A percentile compares a stretch with the other conserved stretches of the same genome.
Evolutionary conservation across 2,329 filamentous ascomycete species (phyloP).

Genomic region (Biscogniauxia marginata): DNA sequence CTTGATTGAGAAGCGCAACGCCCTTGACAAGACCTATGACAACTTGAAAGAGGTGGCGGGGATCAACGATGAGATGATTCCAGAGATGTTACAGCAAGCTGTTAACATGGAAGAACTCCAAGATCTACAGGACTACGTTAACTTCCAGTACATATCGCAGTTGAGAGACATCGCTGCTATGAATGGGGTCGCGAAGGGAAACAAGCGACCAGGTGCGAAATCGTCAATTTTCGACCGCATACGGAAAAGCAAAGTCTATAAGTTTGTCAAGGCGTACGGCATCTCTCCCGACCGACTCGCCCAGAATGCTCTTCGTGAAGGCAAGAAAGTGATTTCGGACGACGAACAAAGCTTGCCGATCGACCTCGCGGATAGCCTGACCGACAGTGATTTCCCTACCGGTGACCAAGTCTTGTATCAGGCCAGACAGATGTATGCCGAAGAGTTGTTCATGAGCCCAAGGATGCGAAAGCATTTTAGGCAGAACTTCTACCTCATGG

Average conservation of each 20-base stretch:
- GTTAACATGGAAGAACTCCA: slow-evolving; percentile 93
- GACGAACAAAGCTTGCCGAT: slow-evolving; percentile 78
- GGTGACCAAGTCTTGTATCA: slow-evolving; percentile 73
- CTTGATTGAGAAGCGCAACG: slow-evolving; percentile 86
- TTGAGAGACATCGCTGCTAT: slow-evolving; percentile 75
- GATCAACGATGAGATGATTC: slow-evolving; percentile 71
- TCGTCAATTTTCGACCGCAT: slow-evolving; percentile 81
- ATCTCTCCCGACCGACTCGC: slow-evolving; percentile 87
- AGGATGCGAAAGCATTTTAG: slow-evolving; percentile 87
- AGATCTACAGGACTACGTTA: slow-evolving; percentile 92
- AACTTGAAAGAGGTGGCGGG: slow-evolving; percentile 62
- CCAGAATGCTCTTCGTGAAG: slow-evolving; percentile 77
- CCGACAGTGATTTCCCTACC: slow-evolving; percentile 72
- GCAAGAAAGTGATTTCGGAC: slow-evolving; percentile 78
- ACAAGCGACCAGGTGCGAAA: slow-evolving; percentile 79
- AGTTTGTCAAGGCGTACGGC: slow-evolving; percentile 83
- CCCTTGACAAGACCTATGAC: slow-evolving; percentile 75
- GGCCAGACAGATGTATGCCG: slow-evolving; percentile 83
- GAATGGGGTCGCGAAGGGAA: slow-evolving; percentile 61
- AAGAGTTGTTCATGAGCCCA: slow-evolving; percentile 85
- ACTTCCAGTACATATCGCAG: slow-evolving; percentile 86
- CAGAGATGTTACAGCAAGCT: slow-evolving; percentile 77
- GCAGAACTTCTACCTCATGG: slow-evolving; percentile 77
- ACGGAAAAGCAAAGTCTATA: slow-evolving; percentile 74
- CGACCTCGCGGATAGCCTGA: slow-evolving; percentile 79